A percentile compares a stretch with the other conserved stretches of the same genome.
These are phyloP conservation scores for Phanerochaete carnosa DNA, from an alignment of 768 basidiomycete species.

Conservation along the genomic window DNA sequence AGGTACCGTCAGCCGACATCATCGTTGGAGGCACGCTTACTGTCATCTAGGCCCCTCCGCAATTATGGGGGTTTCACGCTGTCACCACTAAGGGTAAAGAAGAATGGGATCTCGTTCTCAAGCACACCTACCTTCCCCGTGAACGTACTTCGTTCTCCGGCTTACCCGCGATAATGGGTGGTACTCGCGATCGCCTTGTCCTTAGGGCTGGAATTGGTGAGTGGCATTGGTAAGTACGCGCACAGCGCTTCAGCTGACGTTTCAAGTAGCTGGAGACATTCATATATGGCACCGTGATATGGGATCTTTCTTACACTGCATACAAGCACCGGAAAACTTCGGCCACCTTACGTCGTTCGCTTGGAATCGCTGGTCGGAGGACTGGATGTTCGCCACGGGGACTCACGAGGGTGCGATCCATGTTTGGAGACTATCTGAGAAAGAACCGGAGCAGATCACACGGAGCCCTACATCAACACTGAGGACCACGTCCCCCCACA, in stretches of 20 bases:
- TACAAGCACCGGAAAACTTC: background rate
- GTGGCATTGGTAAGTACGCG: background rate
- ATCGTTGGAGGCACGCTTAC: background rate
- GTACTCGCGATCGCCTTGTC: background rate
- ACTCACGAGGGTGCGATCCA: constrained; percentile 3
- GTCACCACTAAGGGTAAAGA: too few species aligned
- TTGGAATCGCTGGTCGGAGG: constrained; percentile 3
- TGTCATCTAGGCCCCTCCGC: background rate
- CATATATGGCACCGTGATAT: constrained; percentile 4
- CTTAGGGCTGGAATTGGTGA: background rate
- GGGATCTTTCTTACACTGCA: background rate
- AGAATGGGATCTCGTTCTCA: background rate
- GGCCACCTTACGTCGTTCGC: constrained; percentile 3
- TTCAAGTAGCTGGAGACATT: constrained; percentile 2
- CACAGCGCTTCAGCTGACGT: background rate
- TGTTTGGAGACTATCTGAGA: background rate
- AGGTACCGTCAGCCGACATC: background rate
- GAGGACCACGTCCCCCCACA: background rate
- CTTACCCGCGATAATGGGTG: constrained; percentile 3
- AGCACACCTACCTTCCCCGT: constrained; percentile 6
- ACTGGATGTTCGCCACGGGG: constrained; percentile 9
- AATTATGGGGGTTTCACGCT: constrained; percentile 1
- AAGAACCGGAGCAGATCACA: background rate
- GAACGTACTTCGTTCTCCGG: background rate
- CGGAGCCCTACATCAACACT: background rate